Base-by-base conservation (phyloP, 2,329 filamentous ascomycete genomes). In the Scedosporium dehoogii region DNA sequence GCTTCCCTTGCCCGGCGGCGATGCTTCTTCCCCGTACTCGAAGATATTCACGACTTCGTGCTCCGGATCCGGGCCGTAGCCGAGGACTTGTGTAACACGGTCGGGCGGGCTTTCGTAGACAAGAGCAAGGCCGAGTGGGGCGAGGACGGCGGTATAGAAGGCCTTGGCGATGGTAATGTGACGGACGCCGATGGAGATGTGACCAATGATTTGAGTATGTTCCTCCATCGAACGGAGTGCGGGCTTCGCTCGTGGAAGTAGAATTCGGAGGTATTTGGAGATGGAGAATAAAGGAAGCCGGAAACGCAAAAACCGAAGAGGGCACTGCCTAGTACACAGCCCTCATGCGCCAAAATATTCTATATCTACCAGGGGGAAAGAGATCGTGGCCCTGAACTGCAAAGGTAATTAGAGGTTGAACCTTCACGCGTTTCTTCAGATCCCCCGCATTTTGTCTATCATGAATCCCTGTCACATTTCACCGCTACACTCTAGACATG, bases 1-100 rank as follows among this genome's bases (percentile, higher is more conserved):
- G 38, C 66, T 69, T 0, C 73, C 73, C 1, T 61, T 62, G 10
- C 70, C 71, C 0, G 71, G 70, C 1, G 69, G 58, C 2, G 64
- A 63, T 3, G 67, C 67, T 2, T 66, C 63, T 5, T 65, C 58
- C 25, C 64, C 65, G 33, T 69, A 65, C 63, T 71, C 70, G 58
- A 72, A 73, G 42, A 73, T 63, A 62, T 71, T 72, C 51, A 72
- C 42, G 6, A 70, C 42, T 61, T 73, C 71, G 46, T 70, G 67
- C 0, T 67, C 56, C 6, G 60, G 41, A 58, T 71, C 67, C 1
- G 67, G 67, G 3, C 72, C 70, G 63, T 69, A 73, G 2, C 71
- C 71, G 4, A 73, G 64, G 3, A 68, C 70, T 23, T 68, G 68
- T 2, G 61, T 63, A 1, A 63, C 60, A n/a, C 62, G 62, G 16